Base-by-base conservation (phyloP, 345 rosid species). In the Brassica carinata region DNA sequence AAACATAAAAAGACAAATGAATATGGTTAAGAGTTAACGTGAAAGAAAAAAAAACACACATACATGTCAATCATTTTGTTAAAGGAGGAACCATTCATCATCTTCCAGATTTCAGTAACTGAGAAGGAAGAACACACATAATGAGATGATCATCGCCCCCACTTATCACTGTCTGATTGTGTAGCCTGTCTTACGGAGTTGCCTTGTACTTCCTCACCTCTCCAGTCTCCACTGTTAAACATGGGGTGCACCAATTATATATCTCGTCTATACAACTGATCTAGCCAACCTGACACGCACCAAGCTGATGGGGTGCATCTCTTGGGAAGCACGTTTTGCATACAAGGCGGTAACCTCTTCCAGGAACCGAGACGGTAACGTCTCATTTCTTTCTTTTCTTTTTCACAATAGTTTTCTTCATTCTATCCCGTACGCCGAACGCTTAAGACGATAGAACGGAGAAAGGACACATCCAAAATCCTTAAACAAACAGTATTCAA, bases 71-170 rank as follows among this genome's bases (percentile, higher is more conserved):
- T 55, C 10, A 7, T 15, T 57, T 2, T 68, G 5, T 27, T 6
- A 14, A 59, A 59, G 43, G 8, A 53, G n/a, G 9, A 34, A 26
- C 8, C 7, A 33, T 31, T 62, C 2, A 72, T 79, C 69, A 72
- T 72, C 3, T 30, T 67, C 55, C 4, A 1, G 33, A 45, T 74
- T 79, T 2, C 48, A 67, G 33, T 10, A 74, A 19, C 51, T 79
- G n/a, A 31, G 64, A 73, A 74, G 83, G 83, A 79, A 40, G 14
- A 10, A 40, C 48, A 33, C 38, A 8, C 3, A 38, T 38, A 38
- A 38, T 38, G 43, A 45, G 15, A 45, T 45, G 55, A 45, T 45
- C 55, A 45, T 45, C 5, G 5, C 3, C 55, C 55, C 15, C 23
- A 45, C 57, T 51, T 14, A 14, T 51, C 57, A 51, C 57, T 13